Base-by-base conservation (phyloP, 106 monocot genomes). In the Gastrodia elata region DNA sequence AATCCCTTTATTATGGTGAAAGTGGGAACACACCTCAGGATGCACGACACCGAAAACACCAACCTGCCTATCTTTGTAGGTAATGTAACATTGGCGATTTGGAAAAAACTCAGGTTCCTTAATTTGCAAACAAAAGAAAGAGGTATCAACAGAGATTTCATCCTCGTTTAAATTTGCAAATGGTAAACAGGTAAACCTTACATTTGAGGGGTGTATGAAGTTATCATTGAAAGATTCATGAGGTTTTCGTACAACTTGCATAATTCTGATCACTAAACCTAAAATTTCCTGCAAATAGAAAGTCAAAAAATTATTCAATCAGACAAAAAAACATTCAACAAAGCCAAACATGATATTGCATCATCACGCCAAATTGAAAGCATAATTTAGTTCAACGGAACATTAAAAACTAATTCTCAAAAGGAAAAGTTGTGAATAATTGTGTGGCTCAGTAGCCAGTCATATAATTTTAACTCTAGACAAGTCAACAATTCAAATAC, bases 31-130 rank as follows among this genome's bases (percentile, higher is more conserved):
- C 83, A 89, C 89, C 89, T 86, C 81, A 34, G 89, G 86, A 84
- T 89, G 89, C 64, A 89, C 81, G 75, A 89, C 73, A 64, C 89
- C 89, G 64, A 86, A 86, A 35, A 52, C 64, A 38, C 89, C 89
- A 58, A 89, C 79, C 64, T 72, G 46, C 75, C 68, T 89, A 18
- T 65, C 82, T 39, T 81, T 44, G 26, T 65, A 68, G 41, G 79
- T 68, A 44, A 88, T 88, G 65, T 55, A 78, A 41, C 83, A 81
- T 73, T 86, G 89, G 69, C 89, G 81, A 44, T 81, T 77, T 32
- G 81, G 89, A 52, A 89, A 83, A 65, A 79, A 89, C 34, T 83
- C 80, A 8, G 83, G 86, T 34, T 86, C 83, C 89, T 89, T 56
- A 70, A 73, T 32, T 25, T 22, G 30, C 40, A 38, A 75, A 72